Percentiles rank a stretch among this genome's conserved stretches.
phyloP scores from a whole-genome alignment of 1,284 basidiomycete genomes.

The Volvariella volvacea region DNA sequence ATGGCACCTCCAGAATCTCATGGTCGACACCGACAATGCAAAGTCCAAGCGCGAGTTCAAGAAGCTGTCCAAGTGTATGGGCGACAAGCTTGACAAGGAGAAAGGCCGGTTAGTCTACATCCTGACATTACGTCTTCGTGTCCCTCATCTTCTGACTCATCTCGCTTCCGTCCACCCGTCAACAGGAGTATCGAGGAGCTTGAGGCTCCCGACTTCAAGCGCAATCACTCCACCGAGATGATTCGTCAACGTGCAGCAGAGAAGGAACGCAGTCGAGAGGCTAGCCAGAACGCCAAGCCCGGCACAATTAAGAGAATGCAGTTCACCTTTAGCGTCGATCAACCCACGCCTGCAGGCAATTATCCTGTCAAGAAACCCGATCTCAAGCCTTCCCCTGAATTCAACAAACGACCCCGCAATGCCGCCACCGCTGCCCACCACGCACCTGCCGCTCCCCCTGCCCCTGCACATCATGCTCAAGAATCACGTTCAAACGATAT shows the following conservation, averaged over 20 bases:
- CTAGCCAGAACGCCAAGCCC: constrained; percentile 51
- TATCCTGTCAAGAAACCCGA: constrained; percentile 55
- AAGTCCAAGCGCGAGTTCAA: constrained; percentile 82
- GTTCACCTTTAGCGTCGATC: constrained; percentile 77
- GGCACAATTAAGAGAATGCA: constrained; percentile 79
- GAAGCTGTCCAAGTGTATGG: constrained; percentile 77
- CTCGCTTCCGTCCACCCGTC: constrained; percentile 7
- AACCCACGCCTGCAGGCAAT: constrained; percentile 42
- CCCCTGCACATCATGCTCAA: no score
- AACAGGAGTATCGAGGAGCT: constrained; percentile 72
- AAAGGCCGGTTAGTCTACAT: constrained; percentile 62
- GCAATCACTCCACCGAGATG: constrained; percentile 66
- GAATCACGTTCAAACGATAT: constrained; percentile 8
- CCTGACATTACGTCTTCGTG: constrained; percentile 6
- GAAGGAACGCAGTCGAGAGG: constrained; percentile 71
- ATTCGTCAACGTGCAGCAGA: constrained; percentile 72
- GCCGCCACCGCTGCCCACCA: constrained; percentile 6
- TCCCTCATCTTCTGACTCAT: constrained; percentile 25
- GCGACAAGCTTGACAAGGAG: constrained; percentile 83
- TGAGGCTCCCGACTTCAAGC: constrained; percentile 70
- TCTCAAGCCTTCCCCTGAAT: constrained; percentile 59
- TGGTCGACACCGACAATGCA: constrained; percentile 81
- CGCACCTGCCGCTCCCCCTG: neutral
- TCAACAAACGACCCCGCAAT: constrained; percentile 38
- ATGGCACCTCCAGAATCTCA: constrained; percentile 83